Base-by-base conservation (phyloP, 2,329 filamentous ascomycete species). In the Claviceps capensis region DNA sequence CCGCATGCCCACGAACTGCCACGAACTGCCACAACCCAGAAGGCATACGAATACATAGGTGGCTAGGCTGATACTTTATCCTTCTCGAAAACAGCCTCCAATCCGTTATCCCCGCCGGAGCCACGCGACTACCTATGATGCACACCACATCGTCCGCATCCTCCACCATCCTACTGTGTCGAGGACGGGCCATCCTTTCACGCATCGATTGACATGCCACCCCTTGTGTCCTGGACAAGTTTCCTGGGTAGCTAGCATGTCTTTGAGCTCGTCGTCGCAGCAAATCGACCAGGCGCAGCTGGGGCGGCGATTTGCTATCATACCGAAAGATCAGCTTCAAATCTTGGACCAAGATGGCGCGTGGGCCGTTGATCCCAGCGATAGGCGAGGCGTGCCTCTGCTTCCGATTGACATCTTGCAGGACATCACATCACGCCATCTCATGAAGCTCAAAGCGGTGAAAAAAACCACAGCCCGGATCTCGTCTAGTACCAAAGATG, bases 241-340 rank as follows among this genome's bases (percentile, higher is more conserved):
- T 19, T 36, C 11, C 13, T 16, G 14, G 22, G n/a, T 45, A 48
- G 43, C 44, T 22, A 48, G 37, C 55, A 67, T 67, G 65, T 53
- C 63, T 54, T 38, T 56, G 51, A 26, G 53, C 22, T 53, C 59
- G 34, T 58, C 59, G 48, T 56, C 62, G 49, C 45, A 47, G 40
- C 58, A 58, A 50, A 58, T 59, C 46, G 41, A 65, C 26, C 40
- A 52, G 38, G 55, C 58, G 37, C 54, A 63, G 38, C 55, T 67
- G 43, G 45, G 57, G 45, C 62, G 60, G 11, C 62, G 61, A 13
- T 55, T 65, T 19, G 53, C 63, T 17, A 63, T 52, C 23, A 63
- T 74, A 6, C 67, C 70, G 0, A 62, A 60, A 16, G 65, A 71
- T 42, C 73, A 76, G 55, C 61, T 61, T 26, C 50, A 51, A 4